These are phyloP conservation scores for Sapria himalayana DNA, from an alignment of 345 rosid species.

Conservation along the genomic window DNA sequence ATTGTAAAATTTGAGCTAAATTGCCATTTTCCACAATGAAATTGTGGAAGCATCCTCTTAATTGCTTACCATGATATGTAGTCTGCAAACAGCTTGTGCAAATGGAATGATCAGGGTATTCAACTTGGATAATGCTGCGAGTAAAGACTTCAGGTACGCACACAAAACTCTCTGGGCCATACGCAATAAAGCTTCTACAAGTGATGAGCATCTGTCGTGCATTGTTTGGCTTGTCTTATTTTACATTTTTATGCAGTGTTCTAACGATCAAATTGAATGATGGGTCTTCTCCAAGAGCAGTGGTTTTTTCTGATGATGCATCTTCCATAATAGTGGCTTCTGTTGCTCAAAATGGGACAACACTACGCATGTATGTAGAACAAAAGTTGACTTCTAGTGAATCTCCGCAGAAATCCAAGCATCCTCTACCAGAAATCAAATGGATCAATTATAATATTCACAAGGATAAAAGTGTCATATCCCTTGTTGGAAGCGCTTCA, in stretches of 20 bases:
- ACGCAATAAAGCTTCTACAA: too few species aligned
- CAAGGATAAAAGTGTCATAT: constrained; percentile 32
- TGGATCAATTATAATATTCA: constrained; percentile 79
- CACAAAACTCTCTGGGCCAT: neutral
- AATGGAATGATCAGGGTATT: constrained; percentile 80
- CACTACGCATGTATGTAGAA: constrained; percentile 80
- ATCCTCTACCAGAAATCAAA: constrained; percentile 65
- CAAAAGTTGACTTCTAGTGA: constrained; percentile 31
- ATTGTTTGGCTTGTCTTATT: constrained; percentile 1
- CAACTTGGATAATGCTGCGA: constrained; percentile 79
- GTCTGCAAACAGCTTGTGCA: constrained; percentile 45
- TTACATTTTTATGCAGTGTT: constrained; percentile 25
- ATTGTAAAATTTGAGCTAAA: too few species aligned
- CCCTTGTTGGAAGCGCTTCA: constrained; percentile 53
- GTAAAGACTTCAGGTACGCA: constrained; percentile 87
- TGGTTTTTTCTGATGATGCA: constrained; percentile 54
- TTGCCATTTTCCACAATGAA: too few species aligned
- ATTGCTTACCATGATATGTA: too few species aligned
- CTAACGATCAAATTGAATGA: constrained; percentile 60
- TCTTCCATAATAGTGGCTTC: constrained; percentile 71
- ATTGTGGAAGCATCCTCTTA: too few species aligned
- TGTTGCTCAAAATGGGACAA: constrained; percentile 31
- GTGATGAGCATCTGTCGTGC: neutral
- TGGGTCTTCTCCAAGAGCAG: constrained; percentile 77
- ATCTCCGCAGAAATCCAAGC: constrained; percentile 47